phyloP scores from a whole-genome alignment of 169 alveolate genomes.

The Plasmodium vivax region DNA sequence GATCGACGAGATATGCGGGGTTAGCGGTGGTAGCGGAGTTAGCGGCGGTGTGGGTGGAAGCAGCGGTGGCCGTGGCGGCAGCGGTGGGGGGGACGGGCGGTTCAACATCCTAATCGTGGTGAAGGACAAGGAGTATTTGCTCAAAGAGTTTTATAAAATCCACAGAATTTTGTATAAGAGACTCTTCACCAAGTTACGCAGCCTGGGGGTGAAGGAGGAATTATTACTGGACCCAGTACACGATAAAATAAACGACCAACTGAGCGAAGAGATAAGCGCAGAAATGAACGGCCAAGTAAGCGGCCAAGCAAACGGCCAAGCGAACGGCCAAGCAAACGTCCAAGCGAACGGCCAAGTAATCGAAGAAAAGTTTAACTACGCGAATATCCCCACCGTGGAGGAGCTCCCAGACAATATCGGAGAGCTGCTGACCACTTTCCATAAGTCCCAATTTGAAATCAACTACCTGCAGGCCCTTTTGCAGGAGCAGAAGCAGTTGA shows the following conservation, averaged over 20 bases:
- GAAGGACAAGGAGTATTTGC: constrained; percentile 29
- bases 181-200: constrained; percentile 1
- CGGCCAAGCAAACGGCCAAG: too few relatives aligned
- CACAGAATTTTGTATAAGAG: constrained; percentile 36
- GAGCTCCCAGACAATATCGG: background rate
- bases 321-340: background rate
- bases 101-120: constrained; percentile 22
- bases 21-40: too few relatives aligned
- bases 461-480: constrained; percentile 7
- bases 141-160: constrained; percentile 13
- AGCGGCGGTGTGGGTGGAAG: background rate
- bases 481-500: constrained; percentile 20
- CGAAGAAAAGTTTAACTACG: constrained; percentile 25
- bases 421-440: background rate
- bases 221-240: too few relatives aligned
- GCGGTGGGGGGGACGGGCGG: background rate
- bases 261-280: too few relatives aligned
- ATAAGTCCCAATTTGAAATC: constrained; percentile 19
- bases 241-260: too few relatives aligned
- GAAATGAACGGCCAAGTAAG: too few relatives aligned
- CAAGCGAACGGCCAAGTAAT: constrained; percentile 13
- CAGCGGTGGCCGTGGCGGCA: background rate
- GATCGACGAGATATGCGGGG: background rate
- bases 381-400: constrained; percentile 13
- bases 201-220: background rate